These are phyloP conservation scores for Penicillium alfredii DNA, from an alignment of 495 filamentous ascomycete genomes.

Conservation along the genomic window DNA sequence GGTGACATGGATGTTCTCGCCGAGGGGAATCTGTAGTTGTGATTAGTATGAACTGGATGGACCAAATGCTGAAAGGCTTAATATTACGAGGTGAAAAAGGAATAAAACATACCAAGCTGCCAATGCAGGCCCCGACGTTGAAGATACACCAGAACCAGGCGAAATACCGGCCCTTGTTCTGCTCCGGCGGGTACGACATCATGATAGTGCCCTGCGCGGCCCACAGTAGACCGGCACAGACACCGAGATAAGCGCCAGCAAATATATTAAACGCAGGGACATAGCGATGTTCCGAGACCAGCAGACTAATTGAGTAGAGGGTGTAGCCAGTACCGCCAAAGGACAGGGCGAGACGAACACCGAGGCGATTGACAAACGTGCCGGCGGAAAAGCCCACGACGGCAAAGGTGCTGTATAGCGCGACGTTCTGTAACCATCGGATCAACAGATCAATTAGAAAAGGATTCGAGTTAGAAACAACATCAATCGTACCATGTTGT, in stretches of 20 bases:
- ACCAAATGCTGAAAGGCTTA: background rate
- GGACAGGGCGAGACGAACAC: constrained; percentile 36
- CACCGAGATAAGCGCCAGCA: constrained; percentile 43
- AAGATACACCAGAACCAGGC: constrained; percentile 51
- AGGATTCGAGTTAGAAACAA: background rate
- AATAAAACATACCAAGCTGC: constrained; percentile 32
- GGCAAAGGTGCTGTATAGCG: constrained; percentile 56
- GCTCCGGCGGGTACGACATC: constrained; percentile 47
- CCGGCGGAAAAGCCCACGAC: constrained; percentile 51
- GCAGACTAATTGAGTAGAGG: constrained; percentile 39
- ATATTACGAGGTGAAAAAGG: background rate
- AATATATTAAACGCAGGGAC: constrained; percentile 75
- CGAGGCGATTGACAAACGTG: constrained; percentile 42
- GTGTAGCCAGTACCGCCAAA: constrained; percentile 44
- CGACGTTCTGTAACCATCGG: constrained; percentile 35
- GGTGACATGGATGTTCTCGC: constrained; percentile 36
- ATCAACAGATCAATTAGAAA: background rate
- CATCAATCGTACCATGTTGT: constrained; percentile 33
- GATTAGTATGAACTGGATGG: background rate
- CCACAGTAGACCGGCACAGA: constrained; percentile 47
- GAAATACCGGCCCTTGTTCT: constrained; percentile 44
- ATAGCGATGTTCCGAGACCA: constrained; percentile 61
- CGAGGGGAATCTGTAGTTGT: constrained; percentile 33
- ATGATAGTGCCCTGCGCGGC: constrained; percentile 49
- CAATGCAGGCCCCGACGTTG: constrained; percentile 47